Evolutionary conservation across 2,329 filamentous ascomycete species (phyloP).

Genomic region (Sarocladiaceae sp.): DNA sequence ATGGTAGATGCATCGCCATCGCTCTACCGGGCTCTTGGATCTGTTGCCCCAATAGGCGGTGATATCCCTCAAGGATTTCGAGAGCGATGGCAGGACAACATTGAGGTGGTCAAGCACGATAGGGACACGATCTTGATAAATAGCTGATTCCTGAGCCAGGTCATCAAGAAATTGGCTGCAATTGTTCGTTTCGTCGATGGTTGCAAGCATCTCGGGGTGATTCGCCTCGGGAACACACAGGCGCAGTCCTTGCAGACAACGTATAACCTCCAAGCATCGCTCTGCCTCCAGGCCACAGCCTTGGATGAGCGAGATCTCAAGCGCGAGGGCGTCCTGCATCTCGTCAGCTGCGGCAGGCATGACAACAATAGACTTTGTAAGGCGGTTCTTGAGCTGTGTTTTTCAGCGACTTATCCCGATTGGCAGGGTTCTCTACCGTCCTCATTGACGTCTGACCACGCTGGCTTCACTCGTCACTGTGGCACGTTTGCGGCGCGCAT

Average conservation of each 20-base stretch:
- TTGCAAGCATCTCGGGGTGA: conserved; percentile 38
- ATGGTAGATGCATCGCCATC: conserved; percentile 56
- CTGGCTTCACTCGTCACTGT: not conserved
- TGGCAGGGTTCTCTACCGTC: too few species aligned
- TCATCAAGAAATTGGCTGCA: conserved; percentile 43
- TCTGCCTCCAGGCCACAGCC: conserved; percentile 51
- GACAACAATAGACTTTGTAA: too few species aligned
- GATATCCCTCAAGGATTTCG: conserved; percentile 47
- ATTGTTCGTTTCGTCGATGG: conserved; percentile 40
- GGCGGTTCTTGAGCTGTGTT: too few species aligned
- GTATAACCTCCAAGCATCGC: conserved; percentile 40
- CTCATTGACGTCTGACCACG: too few species aligned
- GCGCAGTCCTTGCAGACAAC: conserved; percentile 43
- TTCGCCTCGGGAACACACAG: conserved; percentile 35
- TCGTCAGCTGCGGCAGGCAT: conserved; percentile 19
- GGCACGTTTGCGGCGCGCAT: not conserved
- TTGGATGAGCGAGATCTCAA: conserved; percentile 35
- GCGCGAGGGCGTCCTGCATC: conserved; percentile 14
- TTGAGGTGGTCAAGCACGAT: conserved; percentile 50
- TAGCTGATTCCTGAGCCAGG: conserved; percentile 46
- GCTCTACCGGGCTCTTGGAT: conserved; percentile 36
- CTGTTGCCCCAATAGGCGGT: conserved; percentile 44
- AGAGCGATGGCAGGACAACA: conserved; percentile 49
- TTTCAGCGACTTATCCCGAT: too few species aligned
- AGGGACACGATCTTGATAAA: conserved; percentile 43